Conservation (phyloP, 495 filamentous ascomycete species). For the Chaetomium tenue region DNA sequence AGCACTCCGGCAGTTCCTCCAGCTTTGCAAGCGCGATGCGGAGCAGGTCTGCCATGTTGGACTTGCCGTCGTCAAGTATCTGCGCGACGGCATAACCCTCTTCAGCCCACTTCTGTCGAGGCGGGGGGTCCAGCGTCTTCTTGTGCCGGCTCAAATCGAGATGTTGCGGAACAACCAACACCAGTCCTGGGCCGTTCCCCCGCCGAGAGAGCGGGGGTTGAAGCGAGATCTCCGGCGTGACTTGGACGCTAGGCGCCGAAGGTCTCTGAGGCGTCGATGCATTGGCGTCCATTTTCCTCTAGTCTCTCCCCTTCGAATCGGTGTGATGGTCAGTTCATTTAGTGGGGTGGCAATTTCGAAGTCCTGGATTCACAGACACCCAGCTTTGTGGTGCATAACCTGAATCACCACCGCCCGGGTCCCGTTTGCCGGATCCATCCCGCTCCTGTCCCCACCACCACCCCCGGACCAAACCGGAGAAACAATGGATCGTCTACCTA, state of each 20-base stretch:
- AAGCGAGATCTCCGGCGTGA: constrained; percentile 29
- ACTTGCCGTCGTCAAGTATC: constrained; percentile 24
- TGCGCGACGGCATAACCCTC: constrained; percentile 56
- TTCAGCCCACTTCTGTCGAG: constrained; percentile 59
- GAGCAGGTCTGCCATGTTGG: constrained; percentile 14
- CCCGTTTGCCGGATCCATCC: not conserved
- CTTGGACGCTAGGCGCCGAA: constrained; percentile 11
- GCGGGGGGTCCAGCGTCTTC: constrained; percentile 46
- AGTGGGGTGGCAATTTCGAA: not conserved
- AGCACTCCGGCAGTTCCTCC: constrained; percentile 30
- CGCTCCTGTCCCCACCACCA: not conserved
- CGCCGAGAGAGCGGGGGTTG: constrained; percentile 58
- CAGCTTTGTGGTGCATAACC: not conserved
- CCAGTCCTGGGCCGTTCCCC: constrained; percentile 54
- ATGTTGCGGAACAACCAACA: constrained; percentile 39
- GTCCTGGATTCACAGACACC: not conserved
- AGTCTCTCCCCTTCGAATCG: not conserved
- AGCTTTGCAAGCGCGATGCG: constrained; percentile 27
- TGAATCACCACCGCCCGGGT: not conserved
- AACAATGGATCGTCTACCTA: too few relatives aligned
- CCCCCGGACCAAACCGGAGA: too few relatives aligned
- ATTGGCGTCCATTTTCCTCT: not conserved
- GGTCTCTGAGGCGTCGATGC: not conserved
- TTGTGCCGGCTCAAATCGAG: constrained; percentile 16
- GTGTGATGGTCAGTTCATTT: not conserved